Evolutionary conservation across 371 early-diverging fungal species (phyloP), one percentile per base, ranked within the genome.

Genomic region (Apophysomyces elegans): DNA sequence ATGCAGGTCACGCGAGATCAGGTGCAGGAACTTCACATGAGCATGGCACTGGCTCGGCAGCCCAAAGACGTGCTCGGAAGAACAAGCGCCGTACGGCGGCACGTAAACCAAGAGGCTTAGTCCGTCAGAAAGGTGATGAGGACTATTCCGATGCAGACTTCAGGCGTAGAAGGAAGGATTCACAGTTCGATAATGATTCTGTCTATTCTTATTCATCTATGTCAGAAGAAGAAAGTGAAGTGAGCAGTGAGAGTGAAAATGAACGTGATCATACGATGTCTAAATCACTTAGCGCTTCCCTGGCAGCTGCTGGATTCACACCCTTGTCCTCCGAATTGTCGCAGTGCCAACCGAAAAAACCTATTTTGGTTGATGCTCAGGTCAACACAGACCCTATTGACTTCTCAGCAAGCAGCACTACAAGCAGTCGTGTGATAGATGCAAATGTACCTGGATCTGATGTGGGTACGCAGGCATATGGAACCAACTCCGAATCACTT

Each of bases 281-380:
- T 32, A 50, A 50, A 11, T 14, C 35, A 8, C 38, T 43, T 4
- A 62, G 56, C 16, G 67, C 46, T 0, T 50, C 54, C 1, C 43
- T 45, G 21, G 58, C 61, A 8, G 62, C 43, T 54, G 46, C 59
- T 18, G 66, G 67, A 43, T 78, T 73, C 16, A 66, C 65, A 5
- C 65, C 75, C 11, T 36, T 78, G 1, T 75, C 72, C 1, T 68
- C 71, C 8, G 76, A 75, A 59, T 56, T 75, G 4, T 75, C 73
- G 13, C 74, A 76, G 60, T 65, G 65, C 56, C 68, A 64, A 59
- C 26, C 37, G 7, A 66, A 67, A 37, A 62, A 69, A 39, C 62
- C 66, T 21, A 32, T 67, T 9, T 37, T 36, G 13, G 60, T 67
- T 12, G 70, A 68, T 66, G 71, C 66, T 13, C 57, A 64, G 50